Evolutionary conservation across 176 grass and related monocot genomes (phyloP).

Genomic region (Thinopyrum elongatum): DNA sequence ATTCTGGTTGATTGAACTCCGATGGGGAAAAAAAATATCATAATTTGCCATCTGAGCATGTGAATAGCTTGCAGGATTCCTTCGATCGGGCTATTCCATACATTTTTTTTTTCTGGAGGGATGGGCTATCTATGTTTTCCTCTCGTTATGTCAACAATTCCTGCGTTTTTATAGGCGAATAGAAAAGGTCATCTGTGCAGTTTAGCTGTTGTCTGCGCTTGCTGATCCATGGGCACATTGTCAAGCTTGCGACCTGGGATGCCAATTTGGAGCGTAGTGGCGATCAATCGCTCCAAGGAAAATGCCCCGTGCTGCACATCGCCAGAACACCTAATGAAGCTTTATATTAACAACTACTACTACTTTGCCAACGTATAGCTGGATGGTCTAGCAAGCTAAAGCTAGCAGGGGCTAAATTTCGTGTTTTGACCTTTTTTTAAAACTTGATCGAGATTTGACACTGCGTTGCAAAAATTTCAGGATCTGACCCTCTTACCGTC

Average conservation of each 20-base stretch:
- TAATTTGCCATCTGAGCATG: not conserved
- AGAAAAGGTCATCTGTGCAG: conserved; percentile 3
- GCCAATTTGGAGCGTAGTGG: conserved; percentile 44
- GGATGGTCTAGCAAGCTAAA: not conserved
- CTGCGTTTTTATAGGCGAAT: not conserved
- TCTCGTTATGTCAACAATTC: not conserved
- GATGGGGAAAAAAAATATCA: not conserved
- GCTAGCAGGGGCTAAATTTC: not conserved
- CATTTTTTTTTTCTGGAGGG: no score
- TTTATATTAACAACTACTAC: not conserved
- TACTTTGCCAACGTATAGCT: no score
- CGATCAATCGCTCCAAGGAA: not conserved
- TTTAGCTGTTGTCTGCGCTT: not conserved
- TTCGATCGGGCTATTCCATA: not conserved
- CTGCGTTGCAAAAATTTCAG: no score
- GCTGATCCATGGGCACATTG: conserved; percentile 28
- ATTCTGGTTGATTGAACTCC: not conserved
- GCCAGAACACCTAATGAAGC: not conserved
- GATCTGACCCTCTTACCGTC: no score
- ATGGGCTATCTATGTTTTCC: no score
- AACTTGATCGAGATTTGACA: no score
- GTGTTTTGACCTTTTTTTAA: no score
- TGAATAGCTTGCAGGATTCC: not conserved
- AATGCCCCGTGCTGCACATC: not conserved
- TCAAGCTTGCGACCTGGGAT: conserved; percentile 31